Evolutionary conservation across 1,284 basidiomycete genomes (phyloP).

Genomic region (Cutaneotrichosporon daszewskae): DNA sequence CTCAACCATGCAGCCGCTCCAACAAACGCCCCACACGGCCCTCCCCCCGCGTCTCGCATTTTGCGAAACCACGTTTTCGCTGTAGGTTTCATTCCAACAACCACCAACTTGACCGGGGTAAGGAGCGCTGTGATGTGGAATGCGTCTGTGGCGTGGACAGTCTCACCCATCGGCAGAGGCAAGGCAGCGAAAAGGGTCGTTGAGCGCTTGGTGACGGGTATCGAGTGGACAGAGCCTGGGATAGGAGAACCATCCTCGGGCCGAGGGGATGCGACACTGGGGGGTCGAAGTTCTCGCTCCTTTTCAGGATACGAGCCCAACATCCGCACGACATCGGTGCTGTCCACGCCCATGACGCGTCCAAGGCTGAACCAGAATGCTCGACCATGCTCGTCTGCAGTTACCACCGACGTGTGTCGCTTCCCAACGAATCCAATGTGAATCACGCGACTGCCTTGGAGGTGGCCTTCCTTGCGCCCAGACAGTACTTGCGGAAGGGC

Average conservation of each 20-base stretch:
- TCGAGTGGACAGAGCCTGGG: slow-evolving; percentile 23
- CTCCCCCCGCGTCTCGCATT: slow-evolving; percentile 53
- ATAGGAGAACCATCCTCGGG: slow-evolving; percentile 15
- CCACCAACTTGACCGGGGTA: slow-evolving; percentile 82
- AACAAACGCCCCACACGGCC: slow-evolving; percentile 51
- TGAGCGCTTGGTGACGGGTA: slow-evolving; percentile 47
- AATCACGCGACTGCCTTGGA: slow-evolving; percentile 76
- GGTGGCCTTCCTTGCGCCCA: slow-evolving; percentile 88
- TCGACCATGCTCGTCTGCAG: slow-evolving; percentile 83
- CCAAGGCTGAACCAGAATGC: slow-evolving; percentile 95
- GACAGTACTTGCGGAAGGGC: slow-evolving; percentile 55
- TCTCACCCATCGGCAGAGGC: slow-evolving; percentile 75
- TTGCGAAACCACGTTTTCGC: slow-evolving; percentile 90
- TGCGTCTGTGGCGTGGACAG: slow-evolving; percentile 70
- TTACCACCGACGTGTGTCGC: slow-evolving; percentile 87
- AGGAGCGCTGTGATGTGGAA: slow-evolving; percentile 81
- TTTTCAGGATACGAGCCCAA: slow-evolving; percentile 81
- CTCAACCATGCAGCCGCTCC: slow-evolving; percentile 75
- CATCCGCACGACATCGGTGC: slow-evolving; percentile 88
- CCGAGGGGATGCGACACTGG: slow-evolving; percentile 13
- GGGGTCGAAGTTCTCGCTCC: slow-evolving; percentile 12
- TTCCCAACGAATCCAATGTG: slow-evolving; percentile 87
- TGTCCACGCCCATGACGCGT: slow-evolving; percentile 90
- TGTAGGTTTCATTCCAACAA: slow-evolving; percentile 86
- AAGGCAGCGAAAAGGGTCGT: slow-evolving; percentile 69